Base-by-base conservation (phyloP, 768 basidiomycete genomes). In the Psilocybe sp. region DNA sequence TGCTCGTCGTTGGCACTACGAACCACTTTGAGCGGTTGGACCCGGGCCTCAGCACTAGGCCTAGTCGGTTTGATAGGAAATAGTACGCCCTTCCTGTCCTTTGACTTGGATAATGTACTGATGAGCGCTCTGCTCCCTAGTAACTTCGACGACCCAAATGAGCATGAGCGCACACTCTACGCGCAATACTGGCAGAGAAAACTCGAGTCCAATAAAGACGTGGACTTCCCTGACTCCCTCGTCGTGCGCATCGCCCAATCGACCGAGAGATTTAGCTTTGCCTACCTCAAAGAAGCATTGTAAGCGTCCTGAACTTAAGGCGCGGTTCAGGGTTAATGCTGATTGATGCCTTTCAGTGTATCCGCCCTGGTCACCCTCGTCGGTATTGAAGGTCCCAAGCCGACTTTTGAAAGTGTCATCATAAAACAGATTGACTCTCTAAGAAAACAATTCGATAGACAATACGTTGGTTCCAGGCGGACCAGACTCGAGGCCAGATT, bases 261-360 rank as follows among this genome's bases (percentile, higher is more conserved):
- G 50, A 92, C 90, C 0, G 70, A 76, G 31, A 69, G 73, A 28
- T 93, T 93, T 71, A 89, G 85, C 56, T 93, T 93, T 64, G 89
- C 92, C 0, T 93, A 91, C 65, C 71, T 94, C 59, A 93, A 95
- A 64, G 92, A 93, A 66, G 89, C 82, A 2, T 93, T 93, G 91
- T 93, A 62, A 52, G 32, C 16, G 16, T 20, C 13, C 19, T 34
- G 14, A n/a, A 47, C n/a, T 35, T 23, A 31, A 47, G 28, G 15
- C 19, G 12, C 12, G 12, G 18, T n/a, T n/a, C n/a, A n/a, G n/a
- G n/a, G n/a, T n/a, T n/a, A 47, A 13, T 38, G 32, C 5, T n/a
- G 49, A 18, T 13, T 51, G 33, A 47, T 11, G 11, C 23, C 34
- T 31, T 47, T 10, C 54, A 91, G 89, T 60, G 83, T 92, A 14